A percentile compares a stretch with the other conserved stretches of the same genome.
Conservation (phyloP, 306 rosid genomes). For the Sphenostylis stenocarpa region DNA sequence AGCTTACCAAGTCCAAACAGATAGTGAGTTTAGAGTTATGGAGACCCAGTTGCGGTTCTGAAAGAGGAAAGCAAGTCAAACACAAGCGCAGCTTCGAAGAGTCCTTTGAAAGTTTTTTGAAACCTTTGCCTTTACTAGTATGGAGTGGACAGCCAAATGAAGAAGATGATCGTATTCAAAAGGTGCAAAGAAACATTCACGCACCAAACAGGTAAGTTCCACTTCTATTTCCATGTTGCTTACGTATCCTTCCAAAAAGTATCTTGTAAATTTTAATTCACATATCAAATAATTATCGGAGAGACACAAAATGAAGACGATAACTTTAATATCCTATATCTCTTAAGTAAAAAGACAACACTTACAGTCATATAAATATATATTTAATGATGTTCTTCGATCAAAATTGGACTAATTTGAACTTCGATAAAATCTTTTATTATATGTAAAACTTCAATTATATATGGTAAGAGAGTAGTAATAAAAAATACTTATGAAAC, state of each 20-base stretch:
- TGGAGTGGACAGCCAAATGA: conserved; percentile 75
- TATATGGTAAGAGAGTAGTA: no score
- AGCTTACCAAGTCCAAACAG: conserved; percentile 27
- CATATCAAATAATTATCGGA: no score
- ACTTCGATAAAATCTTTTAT: no score
- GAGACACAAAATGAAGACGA: no score
- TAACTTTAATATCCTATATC: no score
- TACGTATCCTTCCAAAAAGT: not conserved
- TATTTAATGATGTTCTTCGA: no score
- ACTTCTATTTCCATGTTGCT: not conserved
- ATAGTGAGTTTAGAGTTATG: conserved; percentile 21
- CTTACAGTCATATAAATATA: no score
- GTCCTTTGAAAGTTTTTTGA: conserved; percentile 46
- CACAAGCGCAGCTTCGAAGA: conserved; percentile 57
- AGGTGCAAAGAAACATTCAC: conserved; percentile 37
- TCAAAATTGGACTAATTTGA: no score
- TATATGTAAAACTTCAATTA: no score
- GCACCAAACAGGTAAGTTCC: conserved; percentile 50
- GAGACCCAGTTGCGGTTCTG: conserved; percentile 22
- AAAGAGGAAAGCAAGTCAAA: conserved; percentile 28
- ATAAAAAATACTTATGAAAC: not conserved
- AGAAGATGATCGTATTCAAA: conserved; percentile 56
- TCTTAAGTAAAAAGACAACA: not conserved
- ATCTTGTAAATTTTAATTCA: no score
- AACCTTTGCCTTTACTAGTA: conserved; percentile 47